Conservation (phyloP, 2,329 filamentous ascomycete species). For the Sphaceloma murrayae region DNA sequence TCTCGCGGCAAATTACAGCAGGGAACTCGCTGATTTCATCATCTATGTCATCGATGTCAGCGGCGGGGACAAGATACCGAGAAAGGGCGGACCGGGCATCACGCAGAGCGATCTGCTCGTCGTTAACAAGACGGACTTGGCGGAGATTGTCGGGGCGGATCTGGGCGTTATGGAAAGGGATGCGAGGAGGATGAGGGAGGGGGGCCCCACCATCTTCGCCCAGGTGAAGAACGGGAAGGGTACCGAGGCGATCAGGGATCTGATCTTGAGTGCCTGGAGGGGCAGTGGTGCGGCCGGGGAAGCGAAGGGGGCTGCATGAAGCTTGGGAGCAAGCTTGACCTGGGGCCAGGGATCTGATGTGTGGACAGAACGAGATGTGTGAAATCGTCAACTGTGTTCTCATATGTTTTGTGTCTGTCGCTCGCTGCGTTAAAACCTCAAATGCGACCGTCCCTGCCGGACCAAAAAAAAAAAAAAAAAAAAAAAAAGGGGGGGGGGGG, state of each 20-base stretch:
- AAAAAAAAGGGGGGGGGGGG: not conserved
- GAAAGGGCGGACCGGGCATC: conserved; percentile 93
- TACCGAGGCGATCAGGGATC: conserved; percentile 74
- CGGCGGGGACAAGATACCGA: conserved; percentile 90
- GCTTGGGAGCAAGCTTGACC: not conserved
- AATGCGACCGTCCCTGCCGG: no score
- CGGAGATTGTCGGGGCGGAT: conserved; percentile 82
- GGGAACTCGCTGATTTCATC: conserved; percentile 94
- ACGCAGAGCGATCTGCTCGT: conserved; percentile 90
- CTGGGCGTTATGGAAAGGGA: conserved; percentile 90
- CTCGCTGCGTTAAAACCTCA: no score
- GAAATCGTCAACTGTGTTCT: no score
- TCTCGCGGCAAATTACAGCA: conserved; percentile 88
- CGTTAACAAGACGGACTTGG: conserved; percentile 95
- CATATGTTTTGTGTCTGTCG: no score
- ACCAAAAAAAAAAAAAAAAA: no score
- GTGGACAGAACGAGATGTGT: no score
- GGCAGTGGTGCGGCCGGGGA: conserved; percentile 60
- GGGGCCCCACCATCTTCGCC: conserved; percentile 88
- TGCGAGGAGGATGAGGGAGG: conserved; percentile 85
- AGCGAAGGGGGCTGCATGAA: not conserved
- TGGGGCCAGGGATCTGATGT: no score
- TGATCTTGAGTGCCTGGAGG: conserved; percentile 89
- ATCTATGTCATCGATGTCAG: conserved; percentile 97
- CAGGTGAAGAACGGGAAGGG: conserved; percentile 90